A percentile compares a stretch with the other conserved stretches of the same genome.
Conservation (phyloP, 2,329 filamentous ascomycete genomes). For the Pseudogymnoascus sp. region DNA sequence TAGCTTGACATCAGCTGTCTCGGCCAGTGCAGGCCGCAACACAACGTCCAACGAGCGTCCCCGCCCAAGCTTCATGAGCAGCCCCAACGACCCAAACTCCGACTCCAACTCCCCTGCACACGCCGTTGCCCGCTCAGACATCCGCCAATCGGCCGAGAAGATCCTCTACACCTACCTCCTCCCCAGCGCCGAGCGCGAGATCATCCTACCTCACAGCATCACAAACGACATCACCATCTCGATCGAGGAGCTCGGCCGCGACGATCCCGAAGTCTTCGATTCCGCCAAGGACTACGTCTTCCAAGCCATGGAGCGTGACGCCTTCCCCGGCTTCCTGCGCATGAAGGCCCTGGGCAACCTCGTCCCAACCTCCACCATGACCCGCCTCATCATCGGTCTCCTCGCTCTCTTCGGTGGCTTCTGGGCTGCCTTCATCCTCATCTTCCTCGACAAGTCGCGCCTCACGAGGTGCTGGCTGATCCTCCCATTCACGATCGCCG, state of each 20-base stretch:
- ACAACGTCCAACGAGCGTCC: constrained; percentile 41
- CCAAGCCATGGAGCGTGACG: constrained; percentile 98
- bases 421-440: constrained; percentile 89
- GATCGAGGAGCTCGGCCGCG: constrained; percentile 84
- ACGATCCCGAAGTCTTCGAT: constrained; percentile 96
- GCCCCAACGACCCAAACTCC: constrained; percentile 53
- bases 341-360: constrained; percentile 94
- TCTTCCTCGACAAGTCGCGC: constrained; percentile 75
- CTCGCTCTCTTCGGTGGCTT: constrained; percentile 83
- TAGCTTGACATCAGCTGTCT: constrained; percentile 26
- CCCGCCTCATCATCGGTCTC: constrained; percentile 77
- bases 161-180: constrained; percentile 97
- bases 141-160: constrained; percentile 90
- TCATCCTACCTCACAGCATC: constrained; percentile 82
- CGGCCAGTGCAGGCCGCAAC: constrained; percentile 30
- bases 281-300: constrained; percentile 98
- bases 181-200: constrained; percentile 92
- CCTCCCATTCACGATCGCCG: constrained; percentile 81
- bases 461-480: constrained; percentile 76
- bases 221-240: constrained; percentile 76
- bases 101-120: constrained; percentile 79
- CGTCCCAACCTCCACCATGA: constrained; percentile 80
- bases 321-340: constrained; percentile 93
- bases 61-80: constrained; percentile 51
- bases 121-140: constrained; percentile 79